phyloP scores from a whole-genome alignment of 352 stramenopile genomes.

The Phytophthora pistaciae region DNA sequence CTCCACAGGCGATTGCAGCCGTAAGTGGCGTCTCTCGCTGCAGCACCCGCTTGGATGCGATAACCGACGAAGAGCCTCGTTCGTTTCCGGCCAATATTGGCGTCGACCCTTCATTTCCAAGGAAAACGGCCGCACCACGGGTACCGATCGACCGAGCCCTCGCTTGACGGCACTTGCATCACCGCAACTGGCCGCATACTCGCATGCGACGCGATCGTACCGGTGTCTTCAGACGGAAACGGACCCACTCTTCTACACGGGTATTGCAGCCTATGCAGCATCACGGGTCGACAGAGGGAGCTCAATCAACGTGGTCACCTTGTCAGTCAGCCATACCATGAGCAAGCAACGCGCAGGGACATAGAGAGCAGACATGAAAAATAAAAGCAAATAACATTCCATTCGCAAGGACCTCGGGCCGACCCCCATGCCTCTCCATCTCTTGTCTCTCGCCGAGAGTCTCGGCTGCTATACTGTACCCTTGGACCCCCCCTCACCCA shows the following conservation, averaged over 20 bases:
- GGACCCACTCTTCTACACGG: neutral
- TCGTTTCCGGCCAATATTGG: slow-evolving; percentile 42
- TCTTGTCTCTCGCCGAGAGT: too few species aligned
- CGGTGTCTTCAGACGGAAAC: slow-evolving; percentile 6
- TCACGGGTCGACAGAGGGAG: neutral
- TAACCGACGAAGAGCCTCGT: slow-evolving; percentile 25
- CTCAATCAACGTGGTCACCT: neutral
- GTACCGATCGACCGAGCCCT: neutral
- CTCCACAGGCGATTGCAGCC: slow-evolving; percentile 15
- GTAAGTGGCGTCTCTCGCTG: slow-evolving; percentile 15
- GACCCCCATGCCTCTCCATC: neutral
- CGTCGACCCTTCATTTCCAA: slow-evolving; percentile 26
- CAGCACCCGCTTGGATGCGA: slow-evolving; percentile 3
- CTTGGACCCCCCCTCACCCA: neutral
- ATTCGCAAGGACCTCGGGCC: slow-evolving; percentile 25
- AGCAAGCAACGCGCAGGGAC: neutral
- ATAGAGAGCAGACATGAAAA: slow-evolving; percentile 13
- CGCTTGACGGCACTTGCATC: slow-evolving; percentile 18
- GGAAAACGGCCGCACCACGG: slow-evolving; percentile 16
- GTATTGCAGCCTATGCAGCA: too few species aligned
- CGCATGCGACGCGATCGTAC: slow-evolving; percentile 22
- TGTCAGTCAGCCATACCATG: slow-evolving; percentile 6
- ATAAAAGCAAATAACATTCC: slow-evolving; percentile 46
- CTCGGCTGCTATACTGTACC: slow-evolving; percentile 1
- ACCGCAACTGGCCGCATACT: slow-evolving; percentile 18